A percentile compares a stretch with the other conserved stretches of the same genome.
Conservation (phyloP, 148 eudicot genomes). For the Nepenthes mirabilis region DNA sequence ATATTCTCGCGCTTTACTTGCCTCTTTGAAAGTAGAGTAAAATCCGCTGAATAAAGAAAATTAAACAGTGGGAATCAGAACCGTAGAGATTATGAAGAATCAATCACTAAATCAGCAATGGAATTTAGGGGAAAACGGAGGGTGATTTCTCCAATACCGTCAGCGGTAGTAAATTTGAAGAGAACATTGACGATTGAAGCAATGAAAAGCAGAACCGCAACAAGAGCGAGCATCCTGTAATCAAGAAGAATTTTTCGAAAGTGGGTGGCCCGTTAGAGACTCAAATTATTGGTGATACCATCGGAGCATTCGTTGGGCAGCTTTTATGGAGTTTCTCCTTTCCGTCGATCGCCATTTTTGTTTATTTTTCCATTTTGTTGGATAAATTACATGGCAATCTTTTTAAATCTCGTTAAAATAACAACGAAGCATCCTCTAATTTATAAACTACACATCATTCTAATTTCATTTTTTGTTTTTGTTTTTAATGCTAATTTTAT, state of each 20-base stretch:
- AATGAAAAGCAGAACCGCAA: conserved; percentile 5
- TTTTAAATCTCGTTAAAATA: no score
- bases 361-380: no score
- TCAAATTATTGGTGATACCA: no score
- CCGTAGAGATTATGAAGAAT: not conserved
- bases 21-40: conserved; percentile 55
- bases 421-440: no score
- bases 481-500: no score
- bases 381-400: no score
- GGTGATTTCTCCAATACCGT: conserved; percentile 29
- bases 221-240: not conserved
- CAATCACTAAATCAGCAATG: not conserved
- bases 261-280: no score
- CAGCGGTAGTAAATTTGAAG: conserved; percentile 41
- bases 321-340: no score
- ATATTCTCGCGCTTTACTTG: conserved; percentile 54
- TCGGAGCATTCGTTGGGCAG: no score
- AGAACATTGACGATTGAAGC: conserved; percentile 15
- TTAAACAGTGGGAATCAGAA: not conserved
- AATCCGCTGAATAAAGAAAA: conserved; percentile 41
- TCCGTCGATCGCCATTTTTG: no score
- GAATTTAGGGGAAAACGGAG: not conserved
- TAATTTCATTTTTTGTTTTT: no score
- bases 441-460: no score
- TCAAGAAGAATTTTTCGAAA: not conserved